Base-by-base conservation (phyloP, 2,329 filamentous ascomycete genomes). In the Apiospora sp. region DNA sequence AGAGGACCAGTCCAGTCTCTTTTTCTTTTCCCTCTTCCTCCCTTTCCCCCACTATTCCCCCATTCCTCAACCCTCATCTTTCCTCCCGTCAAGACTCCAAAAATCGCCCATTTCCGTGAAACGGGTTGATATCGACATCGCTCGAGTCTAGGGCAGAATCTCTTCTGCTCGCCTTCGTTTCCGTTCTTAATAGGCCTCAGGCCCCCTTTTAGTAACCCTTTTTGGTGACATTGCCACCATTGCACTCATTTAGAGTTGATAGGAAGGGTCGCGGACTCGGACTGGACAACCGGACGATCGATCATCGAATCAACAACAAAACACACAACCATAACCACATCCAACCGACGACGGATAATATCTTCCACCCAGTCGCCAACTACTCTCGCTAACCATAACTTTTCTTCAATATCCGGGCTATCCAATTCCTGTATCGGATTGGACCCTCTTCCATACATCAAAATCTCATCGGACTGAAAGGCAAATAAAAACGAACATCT, bases 161-260 rank as follows among this genome's bases (percentile, higher is more conserved):
- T 3, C 67, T 68, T 34, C 44, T 48, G 67, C 41, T 68, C 41
- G 27, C 67, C 67, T 68, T 48, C 41, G 51, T 68, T 68, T 44
- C 30, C 43, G n/a, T 68, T 67, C 16, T 48, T 73, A 72, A 72
- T 71, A 37, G 49, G 67, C 49, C 46, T 49, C 67, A 51, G 37
- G 34, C 64, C 70, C 70, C 67, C 70, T 58, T 72, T 73, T 71
- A 49, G 70, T 71, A 58, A n/a, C 34, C 58, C 58, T n/a, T 61
- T 67, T 69, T 73, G 72, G 72, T 73, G 72, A 72, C 72, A 61
- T 70, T 72, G 68, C 58, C 72, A 73, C 72, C 72, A 64, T 67
- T 49, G 67, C 71, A 64, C 72, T 48, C 72, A 68, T 69, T 73
- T 61, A 73, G 68, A 72, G 61, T 72, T 72, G 51, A 72, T 70